A percentile compares a stretch with the other conserved stretches of the same genome.
These are phyloP conservation scores for Nakaseomyces delphensis DNA, from an alignment of 1,139 yeast genomes.

Conservation along the genomic window DNA sequence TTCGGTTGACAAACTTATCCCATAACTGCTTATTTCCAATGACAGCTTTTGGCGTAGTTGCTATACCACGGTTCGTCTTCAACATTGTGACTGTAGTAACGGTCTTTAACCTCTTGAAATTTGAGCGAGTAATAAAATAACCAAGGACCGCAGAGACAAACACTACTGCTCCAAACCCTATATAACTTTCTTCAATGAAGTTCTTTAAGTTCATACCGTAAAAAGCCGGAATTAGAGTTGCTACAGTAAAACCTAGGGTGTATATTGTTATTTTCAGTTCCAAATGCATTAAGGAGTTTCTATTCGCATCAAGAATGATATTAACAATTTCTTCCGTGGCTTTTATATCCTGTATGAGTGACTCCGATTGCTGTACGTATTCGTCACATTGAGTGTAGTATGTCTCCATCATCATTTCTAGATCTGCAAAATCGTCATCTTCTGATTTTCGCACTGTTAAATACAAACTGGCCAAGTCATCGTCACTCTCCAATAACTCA, in stretches of 20 bases:
- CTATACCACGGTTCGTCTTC: constrained; percentile 17
- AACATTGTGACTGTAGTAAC: constrained; percentile 41
- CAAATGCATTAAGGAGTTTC: constrained; percentile 86
- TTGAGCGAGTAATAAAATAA: constrained; percentile 34
- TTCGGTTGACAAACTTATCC: neutral
- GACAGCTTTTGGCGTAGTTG: neutral
- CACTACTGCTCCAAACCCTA: constrained; percentile 40
- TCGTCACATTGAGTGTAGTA: constrained; percentile 95
- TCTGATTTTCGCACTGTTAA: constrained; percentile 37
- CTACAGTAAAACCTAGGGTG: constrained; percentile 80
- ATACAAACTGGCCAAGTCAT: constrained; percentile 80
- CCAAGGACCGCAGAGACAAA: constrained; percentile 36
- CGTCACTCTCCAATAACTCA: constrained; percentile 74
- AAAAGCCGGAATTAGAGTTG: constrained; percentile 65
- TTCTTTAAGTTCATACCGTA: constrained; percentile 95
- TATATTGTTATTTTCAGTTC: constrained; percentile 80
- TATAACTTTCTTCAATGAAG: constrained; percentile 66
- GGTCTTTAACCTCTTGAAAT: constrained; percentile 36
- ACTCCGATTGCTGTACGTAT: constrained; percentile 87
- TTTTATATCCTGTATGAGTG: constrained; percentile 70
- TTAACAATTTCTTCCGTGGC: constrained; percentile 96
- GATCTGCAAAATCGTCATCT: constrained; percentile 53
- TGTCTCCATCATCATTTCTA: constrained; percentile 85
- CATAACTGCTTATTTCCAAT: neutral
- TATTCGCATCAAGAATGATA: constrained; percentile 86